Conservation (phyloP, 1,284 basidiomycete genomes). For the Takashimella tepidaria region DNA sequence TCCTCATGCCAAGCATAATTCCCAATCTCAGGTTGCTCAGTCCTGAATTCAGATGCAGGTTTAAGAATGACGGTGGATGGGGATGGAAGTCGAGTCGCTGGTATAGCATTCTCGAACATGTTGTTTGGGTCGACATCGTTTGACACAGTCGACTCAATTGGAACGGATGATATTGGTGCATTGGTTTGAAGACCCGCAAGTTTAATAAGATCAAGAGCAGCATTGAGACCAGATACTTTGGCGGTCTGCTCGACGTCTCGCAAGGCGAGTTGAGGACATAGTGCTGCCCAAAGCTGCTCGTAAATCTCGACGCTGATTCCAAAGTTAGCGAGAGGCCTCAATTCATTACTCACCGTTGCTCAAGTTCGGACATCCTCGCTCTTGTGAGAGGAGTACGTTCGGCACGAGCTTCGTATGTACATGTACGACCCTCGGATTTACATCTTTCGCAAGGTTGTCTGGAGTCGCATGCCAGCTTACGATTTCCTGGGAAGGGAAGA, state of each 20-base stretch:
- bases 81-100: neutral
- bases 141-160: neutral
- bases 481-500: neutral
- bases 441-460: neutral
- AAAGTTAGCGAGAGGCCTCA: neutral
- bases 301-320: neutral
- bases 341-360: slow-evolving; percentile 13
- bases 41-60: neutral
- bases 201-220: neutral
- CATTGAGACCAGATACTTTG: neutral
- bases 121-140: neutral
- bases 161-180: neutral
- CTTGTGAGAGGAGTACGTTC: slow-evolving; percentile 18
- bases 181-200: neutral
- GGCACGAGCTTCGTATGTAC: slow-evolving; percentile 7
- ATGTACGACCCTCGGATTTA: slow-evolving; percentile 1
- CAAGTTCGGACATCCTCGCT: slow-evolving; percentile 22
- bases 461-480: neutral
- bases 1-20: slow-evolving; percentile 15
- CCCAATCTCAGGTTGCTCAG: neutral
- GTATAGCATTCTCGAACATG: neutral
- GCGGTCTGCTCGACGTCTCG: neutral
- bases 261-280: neutral
- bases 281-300: slow-evolving; percentile 1
- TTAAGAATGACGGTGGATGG: neutral